A percentile compares a stretch with the other conserved stretches of the same genome.
These are phyloP conservation scores for Cytospora piceicola DNA, from an alignment of 2,329 filamentous ascomycete species.

Conservation along the genomic window DNA sequence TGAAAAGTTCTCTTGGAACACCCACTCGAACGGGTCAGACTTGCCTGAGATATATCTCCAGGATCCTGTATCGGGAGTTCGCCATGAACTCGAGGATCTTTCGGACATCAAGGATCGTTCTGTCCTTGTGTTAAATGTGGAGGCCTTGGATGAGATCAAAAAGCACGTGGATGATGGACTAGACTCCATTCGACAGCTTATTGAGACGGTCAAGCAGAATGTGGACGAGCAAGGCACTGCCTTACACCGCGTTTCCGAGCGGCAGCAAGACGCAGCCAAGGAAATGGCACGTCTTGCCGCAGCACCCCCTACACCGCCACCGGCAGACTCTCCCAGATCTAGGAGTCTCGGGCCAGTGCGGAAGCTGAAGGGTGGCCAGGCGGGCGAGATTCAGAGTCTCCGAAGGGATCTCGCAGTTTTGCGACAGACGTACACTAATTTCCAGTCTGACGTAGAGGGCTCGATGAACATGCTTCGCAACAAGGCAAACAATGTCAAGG, in stretches of 20 bases:
- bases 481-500: slow-evolving; percentile 83
- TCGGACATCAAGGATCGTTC: slow-evolving; percentile 92
- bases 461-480: slow-evolving; percentile 83
- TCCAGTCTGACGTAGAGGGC: slow-evolving; percentile 83
- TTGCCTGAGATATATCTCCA: slow-evolving; percentile 98
- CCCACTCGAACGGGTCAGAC: slow-evolving; percentile 89
- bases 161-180: slow-evolving; percentile 93
- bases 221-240: slow-evolving; percentile 82
- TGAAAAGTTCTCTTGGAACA: slow-evolving; percentile 99
- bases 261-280: slow-evolving; percentile 85
- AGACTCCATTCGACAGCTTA: slow-evolving; percentile 74
- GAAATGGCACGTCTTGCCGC: slow-evolving; percentile 72
- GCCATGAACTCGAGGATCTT: slow-evolving; percentile 93
- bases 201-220: slow-evolving; percentile 84
- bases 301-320: slow-evolving; percentile 48
- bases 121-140: slow-evolving; percentile 92
- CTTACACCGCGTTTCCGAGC: slow-evolving; percentile 84
- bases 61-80: slow-evolving; percentile 92
- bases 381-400: slow-evolving; percentile 79
- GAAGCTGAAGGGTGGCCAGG: slow-evolving; percentile 62
- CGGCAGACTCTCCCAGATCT: slow-evolving; percentile 54
- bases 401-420: slow-evolving; percentile 88
- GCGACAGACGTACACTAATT: slow-evolving; percentile 89
- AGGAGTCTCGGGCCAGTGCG: slow-evolving; percentile 39
- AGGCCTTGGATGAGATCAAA: slow-evolving; percentile 93